Percentiles rank a stretch among this genome's conserved stretches.
Evolutionary conservation across 1,139 yeast species (phyloP).

Genomic region (Saccharomyces hybrid): DNA sequence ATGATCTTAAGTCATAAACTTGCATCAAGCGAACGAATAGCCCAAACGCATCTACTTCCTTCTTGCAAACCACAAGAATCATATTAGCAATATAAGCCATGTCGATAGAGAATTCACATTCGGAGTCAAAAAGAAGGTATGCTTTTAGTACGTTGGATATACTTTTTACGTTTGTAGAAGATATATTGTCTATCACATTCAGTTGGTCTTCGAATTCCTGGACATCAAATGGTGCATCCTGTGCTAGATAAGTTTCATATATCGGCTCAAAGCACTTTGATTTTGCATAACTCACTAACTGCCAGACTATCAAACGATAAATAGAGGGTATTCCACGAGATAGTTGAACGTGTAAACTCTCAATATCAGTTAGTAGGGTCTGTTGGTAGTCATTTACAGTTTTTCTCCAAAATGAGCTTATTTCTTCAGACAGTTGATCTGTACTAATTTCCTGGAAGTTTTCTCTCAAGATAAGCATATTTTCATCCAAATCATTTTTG

Average conservation of each 20-base stretch:
- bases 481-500: neutral
- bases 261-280: slow-evolving; percentile 62
- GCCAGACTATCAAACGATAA: slow-evolving; percentile 84
- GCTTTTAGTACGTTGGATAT: slow-evolving; percentile 71
- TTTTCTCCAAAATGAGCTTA: neutral
- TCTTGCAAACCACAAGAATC: neutral
- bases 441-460: neutral
- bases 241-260: slow-evolving; percentile 43
- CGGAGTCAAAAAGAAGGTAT: slow-evolving; percentile 79
- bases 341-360: slow-evolving; percentile 28
- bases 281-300: slow-evolving; percentile 68
- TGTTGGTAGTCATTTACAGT: neutral
- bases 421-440: neutral
- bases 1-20: slow-evolving; percentile 60
- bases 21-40: slow-evolving; percentile 73
- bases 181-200: slow-evolving; percentile 74
- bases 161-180: slow-evolving; percentile 49
- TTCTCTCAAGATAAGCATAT: neutral
- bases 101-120: slow-evolving; percentile 49
- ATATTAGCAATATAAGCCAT: slow-evolving; percentile 67
- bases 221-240: slow-evolving; percentile 68
- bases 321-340: slow-evolving; percentile 73
- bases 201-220: slow-evolving; percentile 40
- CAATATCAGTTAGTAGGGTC: neutral
- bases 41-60: slow-evolving; percentile 47